Base-by-base conservation (phyloP, 139 green algal species). In the Parachlorella kessleri region DNA sequence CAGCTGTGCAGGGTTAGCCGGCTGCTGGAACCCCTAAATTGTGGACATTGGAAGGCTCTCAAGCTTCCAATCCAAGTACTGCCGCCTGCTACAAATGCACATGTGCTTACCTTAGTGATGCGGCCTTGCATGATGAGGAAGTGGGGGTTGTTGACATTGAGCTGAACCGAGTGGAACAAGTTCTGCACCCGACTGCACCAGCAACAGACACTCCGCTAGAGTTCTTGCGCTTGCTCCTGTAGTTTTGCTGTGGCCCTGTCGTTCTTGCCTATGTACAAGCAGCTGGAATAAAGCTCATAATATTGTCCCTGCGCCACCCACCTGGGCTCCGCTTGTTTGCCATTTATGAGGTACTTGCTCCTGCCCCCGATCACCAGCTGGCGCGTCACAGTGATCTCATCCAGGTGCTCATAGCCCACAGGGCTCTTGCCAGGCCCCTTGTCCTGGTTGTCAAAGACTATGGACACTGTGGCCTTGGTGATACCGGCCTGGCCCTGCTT, bases 71-170 rank as follows among this genome's bases (percentile, higher is more conserved):
- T n/a, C n/a, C n/a, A n/a, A n/a, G n/a, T n/a, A n/a, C n/a, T n/a
- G n/a, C n/a, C n/a, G n/a, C n/a, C n/a, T n/a, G n/a, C n/a, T n/a
- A n/a, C n/a, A n/a, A n/a, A n/a, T n/a, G n/a, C n/a, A 4, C 14
- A 70, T 9, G 3, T 26, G 39, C 70, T 64, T 67, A 91, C 92
- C 88, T 98, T 97, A 39, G 92, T 98, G 85, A 98, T 98, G 53
- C 96, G 89, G 40, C 96, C 96, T 91, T 99, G 97, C 97, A 99
- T 99, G 89, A 99, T 99, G 74, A 99, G 91, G 87, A 99, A 99
- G 87, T 99, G 97, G 24, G 97, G 97, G 84, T 99, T 99, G 94
- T 99, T 99, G 54, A 99, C 95, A 78, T 99, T 99, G 30, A 99
- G 89, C 91, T 98, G 93, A 86, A 99, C 95, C 6, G 92, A 97